phyloP scores from a whole-genome alignment of 1,284 basidiomycete species.

The Microbotryum silenes-acaulis region DNA sequence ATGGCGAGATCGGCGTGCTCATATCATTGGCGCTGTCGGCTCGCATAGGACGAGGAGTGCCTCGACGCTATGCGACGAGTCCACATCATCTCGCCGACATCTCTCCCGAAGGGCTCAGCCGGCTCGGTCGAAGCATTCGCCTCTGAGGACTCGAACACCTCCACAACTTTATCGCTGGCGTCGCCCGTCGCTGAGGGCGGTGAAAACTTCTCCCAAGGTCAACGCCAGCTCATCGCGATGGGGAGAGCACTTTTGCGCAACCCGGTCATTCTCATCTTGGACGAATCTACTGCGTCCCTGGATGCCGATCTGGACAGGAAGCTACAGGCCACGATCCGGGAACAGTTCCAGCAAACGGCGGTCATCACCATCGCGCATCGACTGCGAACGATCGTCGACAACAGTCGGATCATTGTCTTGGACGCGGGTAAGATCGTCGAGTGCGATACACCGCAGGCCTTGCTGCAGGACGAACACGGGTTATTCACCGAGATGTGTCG shows the following conservation, averaged over 20 bases:
- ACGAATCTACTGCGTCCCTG: constrained; percentile 14
- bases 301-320: constrained; percentile 8
- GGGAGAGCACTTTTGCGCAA: constrained; percentile 40
- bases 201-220: constrained; percentile 39
- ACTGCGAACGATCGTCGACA: constrained; percentile 49
- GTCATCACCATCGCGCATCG: constrained; percentile 32
- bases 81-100: constrained; percentile 39
- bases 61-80: constrained; percentile 42
- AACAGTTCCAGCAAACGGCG: constrained; percentile 20
- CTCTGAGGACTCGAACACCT: background rate
- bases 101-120: background rate
- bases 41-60: constrained; percentile 15
- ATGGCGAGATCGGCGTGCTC: background rate
- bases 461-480: constrained; percentile 64
- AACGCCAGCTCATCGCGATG: constrained; percentile 40
- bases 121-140: background rate
- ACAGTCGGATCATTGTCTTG: constrained; percentile 71
- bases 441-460: constrained; percentile 69
- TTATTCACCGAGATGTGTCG: constrained; percentile 72
- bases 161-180: constrained; percentile 25
- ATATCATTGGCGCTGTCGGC: background rate
- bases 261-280: constrained; percentile 22
- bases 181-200: constrained; percentile 40
- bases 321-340: constrained; percentile 22
- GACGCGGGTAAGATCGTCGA: constrained; percentile 70